phyloP scores from a whole-genome alignment of 495 filamentous ascomycete species.

The Chlorociboria aeruginascens region DNA sequence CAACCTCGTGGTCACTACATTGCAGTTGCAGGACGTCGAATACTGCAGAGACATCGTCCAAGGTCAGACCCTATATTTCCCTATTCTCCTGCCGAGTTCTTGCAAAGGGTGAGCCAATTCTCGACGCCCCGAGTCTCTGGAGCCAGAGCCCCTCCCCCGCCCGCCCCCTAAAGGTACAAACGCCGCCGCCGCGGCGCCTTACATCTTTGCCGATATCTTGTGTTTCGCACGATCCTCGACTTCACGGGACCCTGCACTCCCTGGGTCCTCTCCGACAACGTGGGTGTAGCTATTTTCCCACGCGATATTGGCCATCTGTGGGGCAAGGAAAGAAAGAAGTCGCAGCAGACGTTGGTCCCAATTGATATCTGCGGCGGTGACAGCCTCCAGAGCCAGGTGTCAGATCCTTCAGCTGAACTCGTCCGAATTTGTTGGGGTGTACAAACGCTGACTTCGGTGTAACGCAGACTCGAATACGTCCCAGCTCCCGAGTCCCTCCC shows the following conservation, averaged over 20 bases:
- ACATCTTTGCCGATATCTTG: background rate
- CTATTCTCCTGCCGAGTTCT: constrained; percentile 11
- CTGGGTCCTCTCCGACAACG: constrained; percentile 8
- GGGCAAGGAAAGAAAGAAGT: too few species aligned
- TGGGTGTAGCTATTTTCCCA: background rate
- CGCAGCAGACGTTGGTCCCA: too few species aligned
- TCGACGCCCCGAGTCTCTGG: constrained; percentile 6
- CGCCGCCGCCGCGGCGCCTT: background rate
- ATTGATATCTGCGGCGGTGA: background rate
- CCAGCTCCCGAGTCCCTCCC: constrained; percentile 4
- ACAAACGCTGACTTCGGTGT: constrained; percentile 10
- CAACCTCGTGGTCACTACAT: background rate
- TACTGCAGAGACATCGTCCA: background rate
- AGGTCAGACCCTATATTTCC: constrained; percentile 11
- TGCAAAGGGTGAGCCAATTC: background rate
- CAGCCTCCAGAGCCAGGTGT: background rate
- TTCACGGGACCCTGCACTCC: background rate
- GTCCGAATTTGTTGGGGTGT: background rate
- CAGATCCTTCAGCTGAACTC: background rate
- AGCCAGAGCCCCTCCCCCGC: constrained; percentile 1
- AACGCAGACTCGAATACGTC: constrained; percentile 11
- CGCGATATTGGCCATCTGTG: too few species aligned
- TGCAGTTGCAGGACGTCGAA: background rate
- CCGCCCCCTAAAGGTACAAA: background rate
- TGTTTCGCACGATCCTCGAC: background rate